phyloP scores from a whole-genome alignment of 2,329 filamentous ascomycete species.

The Aspergillus calidoustus region DNA sequence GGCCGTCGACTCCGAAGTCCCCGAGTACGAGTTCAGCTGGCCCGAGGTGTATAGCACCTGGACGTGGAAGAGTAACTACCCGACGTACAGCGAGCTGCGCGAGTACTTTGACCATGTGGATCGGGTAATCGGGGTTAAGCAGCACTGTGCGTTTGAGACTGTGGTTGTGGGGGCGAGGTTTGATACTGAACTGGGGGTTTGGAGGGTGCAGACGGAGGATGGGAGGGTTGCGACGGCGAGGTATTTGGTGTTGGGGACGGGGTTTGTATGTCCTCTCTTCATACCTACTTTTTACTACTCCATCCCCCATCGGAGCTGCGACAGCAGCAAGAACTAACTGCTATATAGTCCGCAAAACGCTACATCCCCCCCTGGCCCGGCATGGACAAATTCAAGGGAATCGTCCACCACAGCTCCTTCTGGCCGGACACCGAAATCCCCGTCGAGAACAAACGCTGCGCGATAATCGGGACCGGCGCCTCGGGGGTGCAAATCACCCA shows the following conservation, averaged over 20 bases:
- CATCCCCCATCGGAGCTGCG: too few species aligned
- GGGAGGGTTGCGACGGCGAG: constrained; percentile 45
- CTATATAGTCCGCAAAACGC: constrained; percentile 39
- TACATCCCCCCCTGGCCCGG: constrained; percentile 48
- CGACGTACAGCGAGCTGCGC: constrained; percentile 42
- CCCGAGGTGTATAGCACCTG: constrained; percentile 54
- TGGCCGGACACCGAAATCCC: constrained; percentile 42
- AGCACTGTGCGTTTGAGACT: constrained; percentile 52
- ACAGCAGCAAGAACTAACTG: too few species aligned
- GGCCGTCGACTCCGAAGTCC: constrained; percentile 58
- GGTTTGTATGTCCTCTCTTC: constrained; percentile 27
- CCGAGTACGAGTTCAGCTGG: constrained; percentile 58
- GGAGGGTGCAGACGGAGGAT: constrained; percentile 52
- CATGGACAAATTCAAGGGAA: constrained; percentile 53
- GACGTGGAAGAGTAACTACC: constrained; percentile 45
- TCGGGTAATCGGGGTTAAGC: constrained; percentile 48
- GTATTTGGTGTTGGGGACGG: constrained; percentile 53
- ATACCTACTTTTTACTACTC: too few species aligned
- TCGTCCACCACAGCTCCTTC: constrained; percentile 59
- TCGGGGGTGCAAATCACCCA: constrained; percentile 46
- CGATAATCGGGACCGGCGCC: constrained; percentile 49
- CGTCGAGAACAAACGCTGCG: constrained; percentile 41
- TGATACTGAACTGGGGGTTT: constrained; percentile 41
- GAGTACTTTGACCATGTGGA: constrained; percentile 55
- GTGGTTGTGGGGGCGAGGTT: constrained; percentile 50